Evolutionary conservation across 2,329 filamentous ascomycete genomes (phyloP), one percentile per base, ranked within the genome.

Genomic region (Beauveria sp.): DNA sequence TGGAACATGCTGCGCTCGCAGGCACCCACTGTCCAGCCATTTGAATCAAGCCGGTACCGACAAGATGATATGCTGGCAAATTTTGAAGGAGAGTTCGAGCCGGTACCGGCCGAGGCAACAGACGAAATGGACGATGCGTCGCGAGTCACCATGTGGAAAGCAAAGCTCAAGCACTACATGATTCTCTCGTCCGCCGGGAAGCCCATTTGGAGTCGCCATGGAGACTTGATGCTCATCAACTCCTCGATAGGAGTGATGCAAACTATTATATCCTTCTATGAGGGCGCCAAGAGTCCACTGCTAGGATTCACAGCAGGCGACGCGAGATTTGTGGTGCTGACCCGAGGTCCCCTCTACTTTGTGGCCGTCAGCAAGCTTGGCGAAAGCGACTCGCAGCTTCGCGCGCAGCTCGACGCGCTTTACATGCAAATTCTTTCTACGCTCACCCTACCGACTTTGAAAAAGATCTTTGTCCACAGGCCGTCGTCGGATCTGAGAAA

Each of bases 401-500:
- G 90, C 59, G 84, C 86, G 22, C 95, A 99, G 72, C 84, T 99
- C 2, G 92, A 97, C 66, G 93, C 93, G 14, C 77, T 99, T 43
- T 99, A 99, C 73, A 98, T 96, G 90, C 95, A 99, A 74, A 97
- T 99, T 57, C 76, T 99, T 28, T 98, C 95, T 1, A 99, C 96
- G 0, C 78, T 99, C 63, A 99, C 95, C 0, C 81, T 99, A 9
- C 93, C 95, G 0, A 89, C 86, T 16, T 82, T 99, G 66, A 90
- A 87, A 55, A 90, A 88, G 68, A 90, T 98, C 63, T 99, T 99
- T 70, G 88, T 86, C 14, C 86, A 93, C 65, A 86, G 95, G 16
- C 93, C 95, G 8, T 97, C 93, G n/a, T 95, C 91, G 46, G 96
- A 99, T 74, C 80, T 99, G 34, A 86, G 93, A 62, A 87, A 92